phyloP scores from a whole-genome alignment of 2,329 filamentous ascomycete genomes.

The Aspergillus awamori region DNA sequence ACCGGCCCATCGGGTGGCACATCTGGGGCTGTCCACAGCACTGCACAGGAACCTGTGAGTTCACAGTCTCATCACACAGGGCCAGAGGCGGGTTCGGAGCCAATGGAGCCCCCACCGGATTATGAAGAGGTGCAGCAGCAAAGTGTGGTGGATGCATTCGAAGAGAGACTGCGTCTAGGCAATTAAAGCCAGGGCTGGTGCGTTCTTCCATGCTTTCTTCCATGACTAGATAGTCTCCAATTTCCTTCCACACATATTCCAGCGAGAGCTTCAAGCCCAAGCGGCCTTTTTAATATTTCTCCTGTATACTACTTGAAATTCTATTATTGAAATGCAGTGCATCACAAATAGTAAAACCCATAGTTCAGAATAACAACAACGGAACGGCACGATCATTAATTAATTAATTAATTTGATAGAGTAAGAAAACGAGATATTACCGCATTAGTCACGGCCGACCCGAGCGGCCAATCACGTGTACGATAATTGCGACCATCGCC shows the following conservation, averaged over 20 bases:
- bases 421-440: slow-evolving; percentile 15
- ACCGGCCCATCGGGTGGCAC: slow-evolving; percentile 59
- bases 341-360: no score
- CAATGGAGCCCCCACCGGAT: slow-evolving; percentile 78
- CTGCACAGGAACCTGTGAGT: slow-evolving; percentile 13
- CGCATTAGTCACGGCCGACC: slow-evolving; percentile 12
- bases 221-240: not conserved
- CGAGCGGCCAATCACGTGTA: slow-evolving; percentile 44
- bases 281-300: slow-evolving; percentile 13
- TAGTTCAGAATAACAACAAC: not conserved
- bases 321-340: not conserved
- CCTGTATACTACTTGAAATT: slow-evolving; percentile 21
- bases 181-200: slow-evolving; percentile 24
- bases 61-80: slow-evolving; percentile 26
- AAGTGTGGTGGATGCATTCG: slow-evolving; percentile 73
- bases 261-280: not conserved
- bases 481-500: slow-evolving; percentile 39
- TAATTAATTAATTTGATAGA: no score
- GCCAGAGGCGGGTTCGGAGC: slow-evolving; percentile 42
- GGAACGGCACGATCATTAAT: not conserved
- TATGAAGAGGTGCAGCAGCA: slow-evolving; percentile 91
- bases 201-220: not conserved
- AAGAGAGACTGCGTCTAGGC: slow-evolving; percentile 54
- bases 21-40: slow-evolving; percentile 6
- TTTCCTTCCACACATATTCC: not conserved